phyloP scores from a whole-genome alignment of 2,329 filamentous ascomycete genomes.

The Penicillium sp. region DNA sequence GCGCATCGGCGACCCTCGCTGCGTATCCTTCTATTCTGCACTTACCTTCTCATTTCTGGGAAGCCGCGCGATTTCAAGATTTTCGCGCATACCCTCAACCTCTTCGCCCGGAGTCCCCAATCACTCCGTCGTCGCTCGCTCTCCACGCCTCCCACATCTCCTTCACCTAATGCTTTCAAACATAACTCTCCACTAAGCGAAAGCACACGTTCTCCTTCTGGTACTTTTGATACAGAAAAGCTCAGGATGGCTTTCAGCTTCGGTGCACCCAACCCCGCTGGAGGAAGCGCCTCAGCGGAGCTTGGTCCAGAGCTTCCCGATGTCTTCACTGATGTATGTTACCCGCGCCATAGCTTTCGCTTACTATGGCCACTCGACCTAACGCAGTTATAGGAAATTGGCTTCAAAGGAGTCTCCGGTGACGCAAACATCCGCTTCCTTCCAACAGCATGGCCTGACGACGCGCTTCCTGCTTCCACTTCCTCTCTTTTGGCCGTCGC shows the following conservation, averaged over 20 bases:
- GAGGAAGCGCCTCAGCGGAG: conserved; percentile 43
- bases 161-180: conserved; percentile 43
- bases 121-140: conserved; percentile 47
- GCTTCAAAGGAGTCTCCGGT: conserved; percentile 75
- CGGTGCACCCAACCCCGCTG: conserved; percentile 48
- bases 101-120: conserved; percentile 45
- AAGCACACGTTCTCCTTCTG: conserved; percentile 38
- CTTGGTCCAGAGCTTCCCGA: conserved; percentile 69
- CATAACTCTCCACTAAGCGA: conserved; percentile 35
- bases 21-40: conserved; percentile 6
- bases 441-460: conserved; percentile 70
- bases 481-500: conserved; percentile 84
- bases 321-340: conserved; percentile 74
- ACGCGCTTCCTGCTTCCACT: conserved; percentile 69
- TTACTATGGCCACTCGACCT: conserved; percentile 4
- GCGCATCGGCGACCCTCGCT: conserved; percentile 12
- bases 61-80: conserved; percentile 37
- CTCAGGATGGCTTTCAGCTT: conserved; percentile 65
- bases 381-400: conserved; percentile 59
- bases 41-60: conserved; percentile 25
- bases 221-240: conserved; percentile 31
- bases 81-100: conserved; percentile 45
- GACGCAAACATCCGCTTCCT: conserved; percentile 79
- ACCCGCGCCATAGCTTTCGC: neutral
- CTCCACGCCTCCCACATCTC: conserved; percentile 34